Conservation (phyloP, 2,329 filamentous ascomycete species). For the Talaromyces verruculosus region DNA sequence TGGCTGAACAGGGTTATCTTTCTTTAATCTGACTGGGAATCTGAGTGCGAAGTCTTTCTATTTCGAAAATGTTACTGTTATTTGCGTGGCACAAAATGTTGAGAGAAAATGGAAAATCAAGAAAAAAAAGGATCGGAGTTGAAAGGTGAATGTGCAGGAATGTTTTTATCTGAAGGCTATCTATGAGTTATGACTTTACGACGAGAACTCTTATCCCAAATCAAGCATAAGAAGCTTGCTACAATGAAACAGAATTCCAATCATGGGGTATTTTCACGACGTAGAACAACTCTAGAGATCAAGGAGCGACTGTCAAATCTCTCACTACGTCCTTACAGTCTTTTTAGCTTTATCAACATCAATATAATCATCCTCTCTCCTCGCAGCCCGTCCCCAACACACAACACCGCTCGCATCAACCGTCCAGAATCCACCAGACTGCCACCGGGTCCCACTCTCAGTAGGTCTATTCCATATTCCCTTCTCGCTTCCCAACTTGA, state of each 20-base stretch:
- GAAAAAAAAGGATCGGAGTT: not conserved
- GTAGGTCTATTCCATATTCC: conserved; percentile 1
- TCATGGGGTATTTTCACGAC: not conserved
- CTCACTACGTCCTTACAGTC: not conserved
- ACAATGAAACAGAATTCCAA: not conserved
- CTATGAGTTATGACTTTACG: not conserved
- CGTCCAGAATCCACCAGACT: not conserved
- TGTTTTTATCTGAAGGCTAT: not conserved
- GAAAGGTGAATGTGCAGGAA: not conserved
- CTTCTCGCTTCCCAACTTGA: not conserved
- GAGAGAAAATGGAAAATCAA: not conserved
- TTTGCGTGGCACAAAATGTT: not conserved
- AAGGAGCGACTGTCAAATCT: not conserved
- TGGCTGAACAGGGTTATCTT: not conserved
- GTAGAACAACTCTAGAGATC: not conserved
- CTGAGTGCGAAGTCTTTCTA: conserved; percentile 1
- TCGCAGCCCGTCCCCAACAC: not conserved
- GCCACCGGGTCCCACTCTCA: not conserved
- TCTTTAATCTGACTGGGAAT: not conserved
- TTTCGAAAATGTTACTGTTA: not conserved
- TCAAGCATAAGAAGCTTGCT: not conserved
- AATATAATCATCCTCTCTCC: not conserved
- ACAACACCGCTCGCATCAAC: not conserved
- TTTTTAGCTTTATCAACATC: not conserved
- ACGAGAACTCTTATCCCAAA: not conserved